Evolutionary conservation across 1,139 yeast genomes (phyloP).

Genomic region (Geotrichum candidum): DNA sequence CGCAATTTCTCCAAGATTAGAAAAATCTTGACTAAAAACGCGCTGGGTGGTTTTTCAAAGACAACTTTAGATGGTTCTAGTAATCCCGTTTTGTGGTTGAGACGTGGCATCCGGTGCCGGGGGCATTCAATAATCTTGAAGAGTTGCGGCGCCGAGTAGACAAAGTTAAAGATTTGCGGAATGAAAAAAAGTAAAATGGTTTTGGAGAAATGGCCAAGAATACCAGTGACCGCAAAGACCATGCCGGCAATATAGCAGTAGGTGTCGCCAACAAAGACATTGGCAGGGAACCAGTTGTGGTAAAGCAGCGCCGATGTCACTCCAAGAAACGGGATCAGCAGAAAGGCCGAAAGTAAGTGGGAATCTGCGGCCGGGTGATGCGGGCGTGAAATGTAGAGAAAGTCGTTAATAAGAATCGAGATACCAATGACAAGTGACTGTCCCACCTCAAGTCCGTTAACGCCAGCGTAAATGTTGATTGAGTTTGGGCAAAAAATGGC

Average conservation of each 20-base stretch:
- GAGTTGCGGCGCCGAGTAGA: slow-evolving; percentile 85
- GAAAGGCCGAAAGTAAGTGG: slow-evolving; percentile 73
- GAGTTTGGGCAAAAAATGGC: slow-evolving; percentile 94
- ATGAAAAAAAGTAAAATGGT: slow-evolving; percentile 77
- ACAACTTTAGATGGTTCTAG: slow-evolving; percentile 70
- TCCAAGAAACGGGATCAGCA: slow-evolving; percentile 81
- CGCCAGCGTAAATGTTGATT: slow-evolving; percentile 93
- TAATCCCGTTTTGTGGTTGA: slow-evolving; percentile 59
- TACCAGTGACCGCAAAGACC: slow-evolving; percentile 97
- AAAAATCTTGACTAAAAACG: slow-evolving; percentile 32
- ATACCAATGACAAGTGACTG: slow-evolving; percentile 76
- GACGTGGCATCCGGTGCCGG: slow-evolving; percentile 83
- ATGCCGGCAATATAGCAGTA: slow-evolving; percentile 97
- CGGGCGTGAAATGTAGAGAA: slow-evolving; percentile 53
- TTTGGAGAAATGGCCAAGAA: slow-evolving; percentile 91
- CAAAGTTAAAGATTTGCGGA: slow-evolving; percentile 85
- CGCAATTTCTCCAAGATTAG: slow-evolving; percentile 40
- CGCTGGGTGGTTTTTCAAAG: slow-evolving; percentile 30
- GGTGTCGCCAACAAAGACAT: slow-evolving; percentile 95
- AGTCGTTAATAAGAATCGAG: slow-evolving; percentile 68
- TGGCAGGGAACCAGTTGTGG: slow-evolving; percentile 86
- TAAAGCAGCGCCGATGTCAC: slow-evolving; percentile 71
- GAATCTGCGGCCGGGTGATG: slow-evolving; percentile 68
- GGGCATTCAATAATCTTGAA: slow-evolving; percentile 89
- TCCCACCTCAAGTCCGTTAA: slow-evolving; percentile 94